Base-by-base conservation (phyloP, 345 rosid genomes). In the Aegle marmelos region DNA sequence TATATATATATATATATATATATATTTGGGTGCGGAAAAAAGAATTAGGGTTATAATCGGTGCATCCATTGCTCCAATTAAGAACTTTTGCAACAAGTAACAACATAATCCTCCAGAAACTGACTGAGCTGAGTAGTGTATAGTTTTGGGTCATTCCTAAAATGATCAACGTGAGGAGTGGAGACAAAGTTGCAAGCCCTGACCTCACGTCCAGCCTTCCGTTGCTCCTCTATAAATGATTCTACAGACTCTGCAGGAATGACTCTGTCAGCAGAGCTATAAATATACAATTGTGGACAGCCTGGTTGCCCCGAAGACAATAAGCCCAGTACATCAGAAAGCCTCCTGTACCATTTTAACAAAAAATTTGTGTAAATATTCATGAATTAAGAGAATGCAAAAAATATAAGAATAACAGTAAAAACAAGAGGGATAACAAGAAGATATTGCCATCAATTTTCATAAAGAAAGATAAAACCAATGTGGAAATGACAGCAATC, bases 111-210 rank as follows among this genome's bases (percentile, higher is more conserved):
- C 57, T 92, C 93, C 84, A 97, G 79, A 78, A 97, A 97, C 82
- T 86, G 90, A 85, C 82, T 90, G 57, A 97, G 98, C 86, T 94
- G 91, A 59, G 85, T 77, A 1, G 93, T 84, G 76, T 94, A 97
- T 7, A 85, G 88, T 76, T 91, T 83, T 2, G 99, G 99, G 83
- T 97, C 97, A 83, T 89, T 94, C 79, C 99, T 85, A 77, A 91
- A 97, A 84, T 97, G 99, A 85, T 97, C 99, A 0, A 97, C 98
- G 50, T 97, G 99, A 11, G 99, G 99, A 9, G 99, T 91, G 9
- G 94, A 90, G 74, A 94, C 88, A 84, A 97, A 97, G 88, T 97
- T 90, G 88, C 99, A 94, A 22, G 97, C 90, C 79, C 88, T 84
- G 79, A 96, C 99, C 87, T 90, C 88, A 2, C 76, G 92, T 57